Base-by-base conservation (phyloP, 139 green algal genomes). In the Chlorella sp. region DNA sequence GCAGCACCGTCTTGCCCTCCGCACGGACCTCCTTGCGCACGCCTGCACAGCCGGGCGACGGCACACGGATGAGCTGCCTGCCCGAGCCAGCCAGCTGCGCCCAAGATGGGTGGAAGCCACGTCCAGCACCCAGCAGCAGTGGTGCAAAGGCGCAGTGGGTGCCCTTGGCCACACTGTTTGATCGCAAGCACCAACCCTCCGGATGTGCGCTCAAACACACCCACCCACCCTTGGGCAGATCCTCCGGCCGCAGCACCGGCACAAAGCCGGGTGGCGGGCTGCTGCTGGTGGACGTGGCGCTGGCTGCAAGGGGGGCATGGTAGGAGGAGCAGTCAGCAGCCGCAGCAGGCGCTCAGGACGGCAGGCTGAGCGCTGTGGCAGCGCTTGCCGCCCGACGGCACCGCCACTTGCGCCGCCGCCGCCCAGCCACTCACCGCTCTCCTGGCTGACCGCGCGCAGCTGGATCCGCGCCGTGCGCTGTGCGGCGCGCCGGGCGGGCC, bases 1-100 rank as follows among this genome's bases (percentile, higher is more conserved):
- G 65, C 51, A 99, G 87, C 38, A 99, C 91, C 18, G 87, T 86
- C 73, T 92, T 91, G 34, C 94, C 97, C 32, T 95, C 90, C 7
- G 97, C 94, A 17, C 91, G 88, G 30, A 98, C 91, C 86, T 98
- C 93, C 84, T 98, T 97, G 78, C 97, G 90, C 23, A 91, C 87
- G 47, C 97, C 96, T 95, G 90, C 44, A 21, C 51, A 9, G 51
- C 7, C 44, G 9, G 26, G 32, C 36, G 39, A 78, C 56, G 39
- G 9, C 11, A 41, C 38, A 69, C 25, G 1, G n/a, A 60, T 60
- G 51, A 60, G 51, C 15, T 34, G 68, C 44, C 44, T 6, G 44
- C 44, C 44, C 44, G 9, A 16, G 44, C 44, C 44, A 51, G n/a
- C n/a, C 44, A 51, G 44, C 44, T 6, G 44, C 44, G 44, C 6